phyloP scores from a whole-genome alignment of 108 stramenopile species.

The Fistulifera pelliculosa region DNA sequence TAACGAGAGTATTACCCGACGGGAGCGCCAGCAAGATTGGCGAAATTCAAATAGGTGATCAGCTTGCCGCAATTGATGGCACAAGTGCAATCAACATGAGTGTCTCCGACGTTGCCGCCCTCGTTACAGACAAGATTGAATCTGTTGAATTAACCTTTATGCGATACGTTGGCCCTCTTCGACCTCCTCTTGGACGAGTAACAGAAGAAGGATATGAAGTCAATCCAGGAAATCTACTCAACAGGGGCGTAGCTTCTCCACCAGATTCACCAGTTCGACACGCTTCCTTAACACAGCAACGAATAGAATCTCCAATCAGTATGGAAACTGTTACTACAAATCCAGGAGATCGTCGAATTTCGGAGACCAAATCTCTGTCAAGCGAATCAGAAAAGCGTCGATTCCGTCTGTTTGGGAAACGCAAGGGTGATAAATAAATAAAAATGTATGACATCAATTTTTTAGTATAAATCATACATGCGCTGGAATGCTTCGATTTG shows the following conservation, averaged over 20 bases:
- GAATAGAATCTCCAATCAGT: no score
- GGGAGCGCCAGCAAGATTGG: slow-evolving; percentile 47
- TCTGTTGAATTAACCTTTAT: slow-evolving; percentile 63
- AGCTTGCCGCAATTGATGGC: slow-evolving; percentile 71
- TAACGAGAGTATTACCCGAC: slow-evolving; percentile 51
- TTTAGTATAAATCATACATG: slow-evolving; percentile 18
- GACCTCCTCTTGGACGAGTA: slow-evolving; percentile 12
- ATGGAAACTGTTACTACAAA: no score
- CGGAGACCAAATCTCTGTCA: no score
- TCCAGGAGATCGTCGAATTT: no score
- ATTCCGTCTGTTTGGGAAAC: no score
- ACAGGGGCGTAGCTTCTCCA: no score
- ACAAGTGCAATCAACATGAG: slow-evolving; percentile 45
- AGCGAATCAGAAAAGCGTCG: no score
- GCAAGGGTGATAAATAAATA: no score
- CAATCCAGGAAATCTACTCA: background rate
- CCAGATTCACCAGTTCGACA: no score
- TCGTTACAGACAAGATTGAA: slow-evolving; percentile 3
- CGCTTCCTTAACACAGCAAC: no score
- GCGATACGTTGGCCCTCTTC: slow-evolving; percentile 62
- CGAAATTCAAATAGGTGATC: slow-evolving; percentile 61
- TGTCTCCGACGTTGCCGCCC: slow-evolving; percentile 56
- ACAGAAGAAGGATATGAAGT: background rate
- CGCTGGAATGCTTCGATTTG: slow-evolving; percentile 62
- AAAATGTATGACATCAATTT: no score